These are phyloP conservation scores for Lyophyllum shimeji DNA, from an alignment of 768 basidiomycete genomes.

Conservation along the genomic window DNA sequence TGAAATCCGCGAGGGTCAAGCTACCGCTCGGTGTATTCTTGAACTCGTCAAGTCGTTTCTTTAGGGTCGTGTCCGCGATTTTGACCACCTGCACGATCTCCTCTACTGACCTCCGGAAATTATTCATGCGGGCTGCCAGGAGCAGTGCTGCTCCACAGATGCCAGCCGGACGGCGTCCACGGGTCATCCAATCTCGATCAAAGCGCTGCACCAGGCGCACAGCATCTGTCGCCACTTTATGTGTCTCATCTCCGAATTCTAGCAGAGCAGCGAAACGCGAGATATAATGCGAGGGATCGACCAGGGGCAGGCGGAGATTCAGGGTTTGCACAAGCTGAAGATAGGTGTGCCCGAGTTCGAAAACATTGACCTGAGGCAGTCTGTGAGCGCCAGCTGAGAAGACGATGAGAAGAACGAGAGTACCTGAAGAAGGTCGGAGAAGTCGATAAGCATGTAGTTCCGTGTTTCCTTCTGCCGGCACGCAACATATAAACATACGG, in stretches of 20 bases:
- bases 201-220: conserved; percentile 91
- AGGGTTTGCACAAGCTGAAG: conserved; percentile 90
- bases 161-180: conserved; percentile 92
- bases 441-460: conserved; percentile 98
- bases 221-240: conserved; percentile 90
- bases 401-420: neutral
- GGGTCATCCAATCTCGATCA: conserved; percentile 96
- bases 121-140: conserved; percentile 97
- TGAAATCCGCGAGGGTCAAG: conserved; percentile 86
- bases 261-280: conserved; percentile 92
- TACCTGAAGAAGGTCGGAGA: conserved; percentile 93
- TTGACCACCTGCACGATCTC: conserved; percentile 99
- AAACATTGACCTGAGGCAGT: conserved; percentile 82
- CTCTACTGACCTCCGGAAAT: conserved; percentile 88
- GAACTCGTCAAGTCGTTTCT: conserved; percentile 94
- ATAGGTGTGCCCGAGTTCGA: conserved; percentile 94
- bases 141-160: conserved; percentile 96
- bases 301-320: conserved; percentile 79
- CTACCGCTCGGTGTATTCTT: conserved; percentile 83
- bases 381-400: neutral
- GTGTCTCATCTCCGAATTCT: conserved; percentile 94
- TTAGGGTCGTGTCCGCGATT: conserved; percentile 93
- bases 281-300: conserved; percentile 97
- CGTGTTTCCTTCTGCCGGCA: conserved; percentile 89
- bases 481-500: conserved; percentile 93